Percentiles rank a stretch among this genome's conserved stretches.
These are phyloP conservation scores for Cladobotryum mycophilum DNA, from an alignment of 2,329 filamentous ascomycete species.

Conservation along the genomic window DNA sequence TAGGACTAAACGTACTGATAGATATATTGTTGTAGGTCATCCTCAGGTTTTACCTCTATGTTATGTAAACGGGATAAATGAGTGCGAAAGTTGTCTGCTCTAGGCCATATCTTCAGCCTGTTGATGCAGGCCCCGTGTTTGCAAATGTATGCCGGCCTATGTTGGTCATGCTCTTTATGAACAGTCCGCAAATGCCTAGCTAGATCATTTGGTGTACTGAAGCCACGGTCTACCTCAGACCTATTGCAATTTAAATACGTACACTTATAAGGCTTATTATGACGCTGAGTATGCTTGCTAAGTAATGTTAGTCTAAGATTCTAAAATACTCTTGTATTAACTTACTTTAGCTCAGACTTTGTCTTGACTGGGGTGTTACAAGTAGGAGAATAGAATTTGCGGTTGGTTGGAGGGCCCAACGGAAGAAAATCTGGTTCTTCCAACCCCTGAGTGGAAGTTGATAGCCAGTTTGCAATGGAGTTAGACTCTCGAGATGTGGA, in stretches of 20 bases:
- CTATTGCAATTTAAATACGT: conserved; percentile 45
- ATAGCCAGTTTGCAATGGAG: too few relatives aligned
- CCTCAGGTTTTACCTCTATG: conserved; percentile 28
- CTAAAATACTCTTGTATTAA: conserved; percentile 2
- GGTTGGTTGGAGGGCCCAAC: background rate
- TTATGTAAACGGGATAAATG: conserved; percentile 67
- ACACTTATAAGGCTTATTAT: conserved; percentile 63
- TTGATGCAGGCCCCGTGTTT: conserved; percentile 18
- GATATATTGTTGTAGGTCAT: conserved; percentile 33
- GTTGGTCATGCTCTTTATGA: conserved; percentile 46
- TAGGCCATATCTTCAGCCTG: conserved; percentile 63
- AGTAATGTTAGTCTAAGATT: conserved; percentile 15
- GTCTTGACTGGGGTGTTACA: conserved; percentile 43
- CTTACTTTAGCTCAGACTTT: conserved; percentile 51
- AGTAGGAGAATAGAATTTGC: conserved; percentile 26
- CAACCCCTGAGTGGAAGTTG: too few relatives aligned
- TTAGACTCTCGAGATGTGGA: too few relatives aligned
- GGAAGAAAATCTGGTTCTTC: too few relatives aligned
- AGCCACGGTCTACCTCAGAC: conserved; percentile 60
- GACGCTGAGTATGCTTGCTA: conserved; percentile 70
- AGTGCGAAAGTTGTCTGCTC: conserved; percentile 79
- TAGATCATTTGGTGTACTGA: conserved; percentile 75
- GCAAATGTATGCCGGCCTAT: conserved; percentile 21
- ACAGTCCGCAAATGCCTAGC: conserved; percentile 70
- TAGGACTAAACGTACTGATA: conserved; percentile 13